Percentiles rank a stretch among this genome's conserved stretches.
These are phyloP conservation scores for Botryosphaeria dothidea DNA, from an alignment of 2,329 filamentous ascomycete genomes.

Conservation along the genomic window DNA sequence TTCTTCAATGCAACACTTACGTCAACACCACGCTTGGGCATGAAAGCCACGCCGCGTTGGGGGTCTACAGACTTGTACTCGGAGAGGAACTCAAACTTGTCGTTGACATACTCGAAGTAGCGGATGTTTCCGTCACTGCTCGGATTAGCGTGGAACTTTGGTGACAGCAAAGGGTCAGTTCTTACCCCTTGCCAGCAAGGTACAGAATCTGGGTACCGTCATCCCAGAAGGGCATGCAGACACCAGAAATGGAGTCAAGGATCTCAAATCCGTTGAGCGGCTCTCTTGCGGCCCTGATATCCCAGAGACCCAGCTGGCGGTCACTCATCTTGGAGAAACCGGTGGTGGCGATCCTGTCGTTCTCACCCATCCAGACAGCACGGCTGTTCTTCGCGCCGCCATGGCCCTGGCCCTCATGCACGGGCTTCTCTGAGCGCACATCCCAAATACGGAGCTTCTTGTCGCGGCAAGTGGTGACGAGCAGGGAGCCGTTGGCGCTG, in stretches of 20 bases:
- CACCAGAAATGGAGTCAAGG: conserved; percentile 93
- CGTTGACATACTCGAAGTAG: conserved; percentile 97
- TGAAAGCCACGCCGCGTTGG: conserved; percentile 89
- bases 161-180: conserved; percentile 19
- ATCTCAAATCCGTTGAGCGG: conserved; percentile 89
- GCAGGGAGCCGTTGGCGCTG: conserved; percentile 82
- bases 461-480: conserved; percentile 93
- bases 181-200: conserved; percentile 93
- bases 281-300: conserved; percentile 74
- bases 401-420: conserved; percentile 82
- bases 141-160: conserved; percentile 20
- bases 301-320: conserved; percentile 93
- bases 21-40: conserved; percentile 93
- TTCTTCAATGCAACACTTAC: conserved; percentile 47
- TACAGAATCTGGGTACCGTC: conserved; percentile 94
- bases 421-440: conserved; percentile 85
- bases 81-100: conserved; percentile 96
- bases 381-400: conserved; percentile 96
- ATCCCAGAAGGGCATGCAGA: conserved; percentile 99
- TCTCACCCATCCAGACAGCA: conserved; percentile 95
- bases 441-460: conserved; percentile 99
- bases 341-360: conserved; percentile 92
- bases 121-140: conserved; percentile 93
- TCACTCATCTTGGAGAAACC: conserved; percentile 99
- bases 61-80: conserved; percentile 97